These are phyloP conservation scores for Lactarius deliciosus DNA, from an alignment of 768 basidiomycete genomes.

Conservation along the genomic window DNA sequence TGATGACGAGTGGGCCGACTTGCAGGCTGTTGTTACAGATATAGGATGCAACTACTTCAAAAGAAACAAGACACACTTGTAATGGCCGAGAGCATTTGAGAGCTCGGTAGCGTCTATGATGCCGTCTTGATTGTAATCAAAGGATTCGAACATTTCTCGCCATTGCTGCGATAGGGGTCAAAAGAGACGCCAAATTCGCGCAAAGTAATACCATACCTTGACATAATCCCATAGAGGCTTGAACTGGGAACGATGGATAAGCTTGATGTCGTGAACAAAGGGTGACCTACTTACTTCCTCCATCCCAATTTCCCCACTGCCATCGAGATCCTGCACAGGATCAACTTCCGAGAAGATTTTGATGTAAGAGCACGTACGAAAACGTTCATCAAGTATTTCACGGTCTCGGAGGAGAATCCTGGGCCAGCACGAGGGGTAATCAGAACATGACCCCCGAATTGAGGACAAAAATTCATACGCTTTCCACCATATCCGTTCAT, in stretches of 20 bases:
- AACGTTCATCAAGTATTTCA: slow-evolving; percentile 14
- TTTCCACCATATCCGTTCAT: slow-evolving; percentile 13
- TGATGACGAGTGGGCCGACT: background rate
- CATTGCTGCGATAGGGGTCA: slow-evolving; percentile 7
- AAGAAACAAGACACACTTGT: background rate
- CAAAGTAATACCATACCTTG: background rate
- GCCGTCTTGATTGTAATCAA: slow-evolving; percentile 12
- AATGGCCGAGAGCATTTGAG: background rate
- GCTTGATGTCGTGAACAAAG: background rate
- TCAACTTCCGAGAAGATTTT: background rate
- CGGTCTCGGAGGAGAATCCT: slow-evolving; percentile 7
- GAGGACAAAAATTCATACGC: background rate
- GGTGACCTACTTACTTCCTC: slow-evolving; percentile 4
- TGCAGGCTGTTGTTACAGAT: background rate
- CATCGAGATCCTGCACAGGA: slow-evolving; percentile 9
- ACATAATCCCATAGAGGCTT: slow-evolving; percentile 14
- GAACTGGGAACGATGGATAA: background rate
- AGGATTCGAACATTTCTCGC: slow-evolving; percentile 14
- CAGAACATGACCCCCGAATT: background rate
- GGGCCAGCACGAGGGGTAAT: background rate
- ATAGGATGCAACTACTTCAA: no score
- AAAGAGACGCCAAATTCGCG: background rate
- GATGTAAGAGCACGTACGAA: slow-evolving; percentile 8
- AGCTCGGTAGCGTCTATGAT: slow-evolving; percentile 11
- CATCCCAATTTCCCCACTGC: slow-evolving; percentile 9